Evolutionary conservation across 176 grass and related monocot genomes (phyloP).

Genomic region (Eleusine indica): DNA sequence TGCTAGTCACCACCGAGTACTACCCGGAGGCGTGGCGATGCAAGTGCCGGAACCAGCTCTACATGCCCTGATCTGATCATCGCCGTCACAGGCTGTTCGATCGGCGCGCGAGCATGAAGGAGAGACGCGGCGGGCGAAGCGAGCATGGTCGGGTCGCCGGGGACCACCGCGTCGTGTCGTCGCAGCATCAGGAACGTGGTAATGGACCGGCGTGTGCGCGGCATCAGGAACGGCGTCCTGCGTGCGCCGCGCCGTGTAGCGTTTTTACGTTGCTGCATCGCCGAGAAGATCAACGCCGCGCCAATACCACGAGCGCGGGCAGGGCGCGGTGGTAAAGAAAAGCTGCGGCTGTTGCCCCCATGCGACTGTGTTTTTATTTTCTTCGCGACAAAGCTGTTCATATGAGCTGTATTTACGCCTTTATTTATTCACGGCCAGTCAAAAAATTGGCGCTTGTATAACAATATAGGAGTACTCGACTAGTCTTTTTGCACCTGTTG

Average conservation of each 20-base stretch:
- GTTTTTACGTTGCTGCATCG: neutral
- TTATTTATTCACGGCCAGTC: neutral
- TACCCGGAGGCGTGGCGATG: slow-evolving; percentile 95
- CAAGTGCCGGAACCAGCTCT: slow-evolving; percentile 86
- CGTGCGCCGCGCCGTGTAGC: neutral
- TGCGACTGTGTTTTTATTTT: slow-evolving; percentile 1
- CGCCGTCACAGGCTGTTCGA: too few species aligned
- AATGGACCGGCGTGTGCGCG: neutral
- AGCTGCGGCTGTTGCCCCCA: slow-evolving; percentile 35
- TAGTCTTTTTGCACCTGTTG: too few species aligned
- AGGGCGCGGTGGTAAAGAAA: slow-evolving; percentile 24
- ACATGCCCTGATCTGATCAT: slow-evolving; percentile 55
- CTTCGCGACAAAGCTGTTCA: neutral
- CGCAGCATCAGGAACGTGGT: neutral
- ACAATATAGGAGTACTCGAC: neutral
- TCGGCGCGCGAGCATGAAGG: neutral
- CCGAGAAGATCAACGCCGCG: neutral
- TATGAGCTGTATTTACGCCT: slow-evolving; percentile 11
- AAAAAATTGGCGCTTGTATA: neutral
- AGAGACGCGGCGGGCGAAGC: too few species aligned
- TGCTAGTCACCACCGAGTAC: slow-evolving; percentile 71
- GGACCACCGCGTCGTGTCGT: neutral
- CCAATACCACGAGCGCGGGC: slow-evolving; percentile 14
- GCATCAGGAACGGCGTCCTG: neutral
- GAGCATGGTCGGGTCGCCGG: neutral